These are phyloP conservation scores for Komagataella ulmi DNA, from an alignment of 805 yeast species.

Conservation along the genomic window DNA sequence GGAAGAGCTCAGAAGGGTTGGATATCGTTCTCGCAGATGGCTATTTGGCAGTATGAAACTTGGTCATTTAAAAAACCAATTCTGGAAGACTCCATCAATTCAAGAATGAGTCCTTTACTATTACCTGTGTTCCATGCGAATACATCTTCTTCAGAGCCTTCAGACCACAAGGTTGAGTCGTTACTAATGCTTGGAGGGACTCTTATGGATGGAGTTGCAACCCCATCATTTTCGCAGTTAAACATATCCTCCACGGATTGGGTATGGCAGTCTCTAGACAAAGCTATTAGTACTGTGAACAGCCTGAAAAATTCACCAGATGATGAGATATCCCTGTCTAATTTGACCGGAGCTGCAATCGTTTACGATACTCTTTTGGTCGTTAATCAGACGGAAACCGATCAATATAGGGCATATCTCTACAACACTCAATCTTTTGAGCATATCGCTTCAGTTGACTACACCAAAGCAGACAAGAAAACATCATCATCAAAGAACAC, in stretches of 20 bases:
- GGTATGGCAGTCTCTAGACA: constrained; percentile 25
- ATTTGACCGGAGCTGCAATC: constrained; percentile 33
- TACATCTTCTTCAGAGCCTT: constrained; percentile 10
- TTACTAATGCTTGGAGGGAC: constrained; percentile 45
- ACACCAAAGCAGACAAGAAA: constrained; percentile 10
- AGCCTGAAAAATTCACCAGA: constrained; percentile 8
- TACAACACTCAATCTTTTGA: constrained; percentile 25
- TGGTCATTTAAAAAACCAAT: constrained; percentile 46
- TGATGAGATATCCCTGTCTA: constrained; percentile 13
- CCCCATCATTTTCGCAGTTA: constrained; percentile 30
- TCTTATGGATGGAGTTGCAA: constrained; percentile 20
- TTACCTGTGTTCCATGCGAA: constrained; percentile 35
- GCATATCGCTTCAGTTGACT: constrained; percentile 18
- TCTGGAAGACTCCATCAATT: constrained; percentile 25
- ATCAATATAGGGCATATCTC: constrained; percentile 21
- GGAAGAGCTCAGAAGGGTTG: constrained; percentile 53
- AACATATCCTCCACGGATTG: constrained; percentile 24
- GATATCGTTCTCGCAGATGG: constrained; percentile 62
- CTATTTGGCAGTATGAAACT: constrained; percentile 54
- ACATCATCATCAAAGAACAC: constrained; percentile 6
- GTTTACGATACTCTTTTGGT: constrained; percentile 37
- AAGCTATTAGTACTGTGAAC: constrained; percentile 11
- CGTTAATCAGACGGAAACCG: constrained; percentile 15
- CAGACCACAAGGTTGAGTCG: constrained; percentile 23
- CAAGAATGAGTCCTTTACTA: constrained; percentile 38